Evolutionary conservation across 768 basidiomycete species (phyloP), one percentile per base, ranked within the genome.

Genomic region (Leucosporidium yakuticum): DNA sequence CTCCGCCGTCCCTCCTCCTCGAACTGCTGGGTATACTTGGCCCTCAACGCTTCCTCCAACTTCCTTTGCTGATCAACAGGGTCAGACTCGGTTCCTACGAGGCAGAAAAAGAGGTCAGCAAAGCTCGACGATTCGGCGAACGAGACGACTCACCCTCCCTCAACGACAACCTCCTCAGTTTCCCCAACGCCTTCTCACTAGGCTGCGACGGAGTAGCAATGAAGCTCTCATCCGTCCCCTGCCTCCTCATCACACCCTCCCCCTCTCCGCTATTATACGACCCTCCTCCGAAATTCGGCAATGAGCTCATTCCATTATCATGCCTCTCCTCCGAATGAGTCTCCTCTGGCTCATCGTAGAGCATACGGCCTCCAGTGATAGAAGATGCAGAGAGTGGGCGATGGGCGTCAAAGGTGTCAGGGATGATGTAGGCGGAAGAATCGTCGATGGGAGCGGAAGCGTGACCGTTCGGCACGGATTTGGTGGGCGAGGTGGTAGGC

Each of bases 131-230:
- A n/a, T 39, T 47, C 51, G 57, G 14, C 39, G 39, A 44, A 2
- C 2, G 2, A 15, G 39, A 3, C 39, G 14, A 44, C 39, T 44
- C 39, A 62, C 36, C 55, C 53, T 57, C 47, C 27, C 60, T 12
- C 19, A 50, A 25, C n/a, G 49, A 53, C 12, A 73, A 63, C 25
- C 71, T 44, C 47, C 71, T 58, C 32, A 73, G 12, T 53, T 73
- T 73, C 3, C 71, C 71, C 21, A 73, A 48, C 23, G 71, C 71
- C 56, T 69, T 69, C 48, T 36, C 60, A 11, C 59, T 62, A 27
- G 71, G 71, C 34, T 63, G 56, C 3, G 6, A 23, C 20, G 67
- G 67, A 32, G 56, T 57, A 21, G 23, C n/a, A 27, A 59, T 59
- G 39, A n/a, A 23, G 56, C 56, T 57, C 20, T 61, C 60, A 7